phyloP scores from a whole-genome alignment of 1,284 basidiomycete genomes.

The Pseudozyma pruni region DNA sequence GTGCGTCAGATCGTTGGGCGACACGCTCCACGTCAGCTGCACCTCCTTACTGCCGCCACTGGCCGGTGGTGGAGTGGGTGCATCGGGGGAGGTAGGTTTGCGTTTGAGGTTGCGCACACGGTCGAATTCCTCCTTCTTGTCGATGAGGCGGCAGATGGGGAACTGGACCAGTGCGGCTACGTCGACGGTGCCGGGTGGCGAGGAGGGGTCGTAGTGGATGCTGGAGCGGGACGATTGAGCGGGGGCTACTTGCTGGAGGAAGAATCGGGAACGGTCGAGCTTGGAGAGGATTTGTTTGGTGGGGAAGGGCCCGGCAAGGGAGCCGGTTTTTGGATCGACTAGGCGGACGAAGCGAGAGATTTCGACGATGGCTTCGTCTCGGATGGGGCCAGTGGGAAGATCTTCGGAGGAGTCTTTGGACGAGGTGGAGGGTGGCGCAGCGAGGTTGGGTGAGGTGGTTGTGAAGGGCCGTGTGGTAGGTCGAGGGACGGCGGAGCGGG shows the following conservation, averaged over 20 bases:
- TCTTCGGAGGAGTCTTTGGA: background rate
- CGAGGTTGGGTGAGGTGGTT: background rate
- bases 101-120: slow-evolving; percentile 41
- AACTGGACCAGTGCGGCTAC: slow-evolving; percentile 28
- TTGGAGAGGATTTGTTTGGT: slow-evolving; percentile 47
- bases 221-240: slow-evolving; percentile 18
- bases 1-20: slow-evolving; percentile 54
- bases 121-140: slow-evolving; percentile 68
- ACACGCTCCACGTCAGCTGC: slow-evolving; percentile 57
- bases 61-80: background rate
- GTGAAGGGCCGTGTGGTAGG: background rate
- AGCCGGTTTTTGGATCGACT: slow-evolving; percentile 56
- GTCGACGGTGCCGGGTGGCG: slow-evolving; percentile 1
- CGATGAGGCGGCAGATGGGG: slow-evolving; percentile 68
- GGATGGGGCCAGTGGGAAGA: slow-evolving; percentile 19
- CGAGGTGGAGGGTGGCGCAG: slow-evolving; percentile 1
- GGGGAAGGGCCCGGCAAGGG: slow-evolving; percentile 49
- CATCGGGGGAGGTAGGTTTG: slow-evolving; percentile 5
- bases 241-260: slow-evolving; percentile 55
- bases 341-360: slow-evolving; percentile 39
- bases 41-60: slow-evolving; percentile 44
- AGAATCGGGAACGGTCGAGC: slow-evolving; percentile 54
- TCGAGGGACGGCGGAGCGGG: background rate
- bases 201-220: slow-evolving; percentile 12
- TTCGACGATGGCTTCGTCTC: slow-evolving; percentile 43